Conservation (phyloP, 305 asterid genomes). For the Caryopteris hybrid region DNA sequence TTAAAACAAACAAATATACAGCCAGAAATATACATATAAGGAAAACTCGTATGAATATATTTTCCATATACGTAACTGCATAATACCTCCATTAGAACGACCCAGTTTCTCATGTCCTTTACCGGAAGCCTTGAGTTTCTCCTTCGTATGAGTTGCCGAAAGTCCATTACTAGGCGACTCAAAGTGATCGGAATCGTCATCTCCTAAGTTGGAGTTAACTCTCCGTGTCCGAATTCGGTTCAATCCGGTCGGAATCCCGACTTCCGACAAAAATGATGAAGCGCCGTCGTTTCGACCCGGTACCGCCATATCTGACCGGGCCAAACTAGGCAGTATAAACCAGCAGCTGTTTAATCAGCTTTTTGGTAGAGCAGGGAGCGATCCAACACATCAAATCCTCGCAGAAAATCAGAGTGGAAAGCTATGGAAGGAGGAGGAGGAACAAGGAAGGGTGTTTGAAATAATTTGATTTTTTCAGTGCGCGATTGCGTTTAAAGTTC, state of each 20-base stretch:
- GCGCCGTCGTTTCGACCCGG: conserved; percentile 46
- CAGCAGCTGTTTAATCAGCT: conserved; percentile 9
- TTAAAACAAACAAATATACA: background rate
- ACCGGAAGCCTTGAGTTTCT: conserved; percentile 36
- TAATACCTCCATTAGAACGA: conserved; percentile 63
- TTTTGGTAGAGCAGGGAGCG: background rate
- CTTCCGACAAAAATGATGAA: conserved; percentile 32
- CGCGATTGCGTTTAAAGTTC: conserved; percentile 20
- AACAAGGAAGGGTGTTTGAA: conserved; percentile 21
- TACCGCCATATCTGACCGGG: conserved; percentile 48
- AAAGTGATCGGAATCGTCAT: conserved; percentile 48
- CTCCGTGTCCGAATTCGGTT: conserved; percentile 84
- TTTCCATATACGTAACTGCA: background rate
- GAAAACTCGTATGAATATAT: background rate
- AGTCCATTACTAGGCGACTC: conserved; percentile 48
- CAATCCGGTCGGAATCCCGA: conserved; percentile 79
- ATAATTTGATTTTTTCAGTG: conserved; percentile 20
- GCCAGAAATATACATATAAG: background rate
- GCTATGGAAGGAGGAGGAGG: background rate
- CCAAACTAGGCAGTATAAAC: background rate
- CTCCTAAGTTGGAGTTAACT: conserved; percentile 31
- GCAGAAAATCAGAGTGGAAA: conserved; percentile 14
- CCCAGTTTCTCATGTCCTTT: conserved; percentile 44
- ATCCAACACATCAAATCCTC: background rate
- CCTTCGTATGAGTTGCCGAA: conserved; percentile 41